These are phyloP conservation scores for Paramecium sexaurelia DNA, from an alignment of 73 alveolate species.

Conservation along the genomic window DNA sequence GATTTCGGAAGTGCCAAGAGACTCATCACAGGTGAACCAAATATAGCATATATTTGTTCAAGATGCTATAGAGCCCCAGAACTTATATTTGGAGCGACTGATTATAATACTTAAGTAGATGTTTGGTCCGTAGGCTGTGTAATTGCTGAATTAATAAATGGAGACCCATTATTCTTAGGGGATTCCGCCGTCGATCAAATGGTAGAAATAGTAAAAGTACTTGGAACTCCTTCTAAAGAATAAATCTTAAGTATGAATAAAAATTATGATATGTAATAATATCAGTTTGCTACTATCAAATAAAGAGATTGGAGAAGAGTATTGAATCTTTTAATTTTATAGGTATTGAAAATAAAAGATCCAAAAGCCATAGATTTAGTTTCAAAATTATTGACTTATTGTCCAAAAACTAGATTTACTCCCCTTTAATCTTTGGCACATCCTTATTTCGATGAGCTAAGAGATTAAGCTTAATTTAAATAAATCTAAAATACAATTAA, in stretches of 20 bases:
- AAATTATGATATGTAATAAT: constrained; percentile 59
- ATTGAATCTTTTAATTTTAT: background rate
- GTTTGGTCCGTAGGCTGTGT: constrained; percentile 84
- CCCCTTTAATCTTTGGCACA: constrained; percentile 77
- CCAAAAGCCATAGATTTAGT: constrained; percentile 77
- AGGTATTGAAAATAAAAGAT: constrained; percentile 66
- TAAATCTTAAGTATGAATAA: constrained; percentile 82
- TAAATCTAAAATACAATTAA: background rate
- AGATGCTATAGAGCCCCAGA: constrained; percentile 91
- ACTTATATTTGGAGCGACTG: constrained; percentile 80
- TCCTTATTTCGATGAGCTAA: constrained; percentile 84
- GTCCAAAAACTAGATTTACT: constrained; percentile 75
- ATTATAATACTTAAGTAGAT: constrained; percentile 80
- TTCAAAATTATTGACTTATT: constrained; percentile 75
- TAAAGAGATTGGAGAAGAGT: constrained; percentile 65
- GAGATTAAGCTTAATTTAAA: constrained; percentile 63
- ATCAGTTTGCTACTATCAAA: constrained; percentile 38
- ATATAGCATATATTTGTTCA: constrained; percentile 79
- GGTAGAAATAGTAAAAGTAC: constrained; percentile 84
- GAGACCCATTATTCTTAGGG: constrained; percentile 88
- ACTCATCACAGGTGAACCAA: constrained; percentile 76
- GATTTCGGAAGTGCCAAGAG: constrained; percentile 88
- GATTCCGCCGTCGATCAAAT: constrained; percentile 81
- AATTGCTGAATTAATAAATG: constrained; percentile 80
- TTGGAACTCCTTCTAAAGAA: constrained; percentile 89